phyloP scores from a whole-genome alignment of 345 rosid species.

The Pugionium cornutum region DNA sequence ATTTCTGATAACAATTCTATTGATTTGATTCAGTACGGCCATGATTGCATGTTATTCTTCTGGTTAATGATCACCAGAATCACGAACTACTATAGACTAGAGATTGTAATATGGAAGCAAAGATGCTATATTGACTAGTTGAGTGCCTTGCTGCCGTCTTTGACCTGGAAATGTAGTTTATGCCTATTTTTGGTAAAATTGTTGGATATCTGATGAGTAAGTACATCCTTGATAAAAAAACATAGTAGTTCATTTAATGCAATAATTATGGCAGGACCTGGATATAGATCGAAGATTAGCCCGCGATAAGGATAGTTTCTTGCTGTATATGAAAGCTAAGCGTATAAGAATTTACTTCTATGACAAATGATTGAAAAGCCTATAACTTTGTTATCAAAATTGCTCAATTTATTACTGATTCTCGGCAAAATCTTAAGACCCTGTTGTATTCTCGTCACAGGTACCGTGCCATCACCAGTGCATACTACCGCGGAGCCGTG shows the following conservation, averaged over 20 bases:
- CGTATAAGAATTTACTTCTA: neutral
- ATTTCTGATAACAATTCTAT: too few relatives aligned
- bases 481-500: slow-evolving; percentile 73
- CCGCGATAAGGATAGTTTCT: neutral
- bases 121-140: slow-evolving; percentile 5
- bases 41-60: too few relatives aligned
- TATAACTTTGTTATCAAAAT: neutral
- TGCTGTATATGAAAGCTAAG: neutral
- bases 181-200: slow-evolving; percentile 1
- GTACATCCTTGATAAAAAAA: slow-evolving; percentile 1
- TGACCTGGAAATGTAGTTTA: slow-evolving; percentile 1
- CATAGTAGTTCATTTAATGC: neutral
- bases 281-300: neutral
- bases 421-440: slow-evolving; percentile 11
- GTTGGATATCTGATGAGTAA: neutral
- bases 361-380: slow-evolving; percentile 3
- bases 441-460: slow-evolving; percentile 33
- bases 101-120: too few relatives aligned
- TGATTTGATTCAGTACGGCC: too few relatives aligned
- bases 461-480: slow-evolving; percentile 74
- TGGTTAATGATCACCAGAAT: too few relatives aligned
- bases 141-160: slow-evolving; percentile 18
- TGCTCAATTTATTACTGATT: neutral
- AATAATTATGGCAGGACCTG: neutral
- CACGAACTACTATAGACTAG: too few relatives aligned